Evolutionary conservation across 768 basidiomycete species (phyloP).

Genomic region (Amanita phalloides): DNA sequence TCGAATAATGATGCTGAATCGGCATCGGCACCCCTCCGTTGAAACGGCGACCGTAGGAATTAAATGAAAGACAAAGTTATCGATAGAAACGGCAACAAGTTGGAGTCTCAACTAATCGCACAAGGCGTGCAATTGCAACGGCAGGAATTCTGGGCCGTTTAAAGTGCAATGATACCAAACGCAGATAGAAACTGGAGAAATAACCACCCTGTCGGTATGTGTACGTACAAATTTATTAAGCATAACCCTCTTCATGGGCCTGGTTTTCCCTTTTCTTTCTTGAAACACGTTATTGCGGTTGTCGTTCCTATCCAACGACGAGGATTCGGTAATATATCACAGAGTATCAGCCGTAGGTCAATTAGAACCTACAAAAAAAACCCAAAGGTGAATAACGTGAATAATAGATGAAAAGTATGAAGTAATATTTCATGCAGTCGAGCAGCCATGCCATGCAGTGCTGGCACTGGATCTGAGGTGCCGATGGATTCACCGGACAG

Average conservation of each 20-base stretch:
- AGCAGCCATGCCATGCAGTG: not conserved
- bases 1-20: too few relatives aligned
- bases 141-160: slow-evolving; percentile 1
- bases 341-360: slow-evolving; percentile 4
- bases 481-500: not conserved
- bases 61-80: not conserved
- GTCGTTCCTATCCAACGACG: not conserved
- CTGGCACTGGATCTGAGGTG: not conserved
- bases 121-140: not conserved
- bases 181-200: slow-evolving; percentile 1
- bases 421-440: not conserved
- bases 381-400: not conserved
- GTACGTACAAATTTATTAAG: slow-evolving; percentile 5
- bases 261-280: slow-evolving; percentile 2
- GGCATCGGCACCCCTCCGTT: not conserved
- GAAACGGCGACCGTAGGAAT: not conserved
- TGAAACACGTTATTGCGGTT: not conserved
- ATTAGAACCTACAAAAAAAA: slow-evolving; percentile 3
- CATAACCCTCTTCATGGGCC: slow-evolving; percentile 1
- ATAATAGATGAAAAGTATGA: slow-evolving; percentile 3
- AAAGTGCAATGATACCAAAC: slow-evolving; percentile 8
- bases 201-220: slow-evolving; percentile 3
- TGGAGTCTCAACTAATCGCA: not conserved
- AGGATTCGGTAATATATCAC: slow-evolving; percentile 6
- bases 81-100: not conserved